A percentile compares a stretch with the other conserved stretches of the same genome.
phyloP scores from a whole-genome alignment of 2,329 filamentous ascomycete species.

The Ophiosphaerella herpotricha region DNA sequence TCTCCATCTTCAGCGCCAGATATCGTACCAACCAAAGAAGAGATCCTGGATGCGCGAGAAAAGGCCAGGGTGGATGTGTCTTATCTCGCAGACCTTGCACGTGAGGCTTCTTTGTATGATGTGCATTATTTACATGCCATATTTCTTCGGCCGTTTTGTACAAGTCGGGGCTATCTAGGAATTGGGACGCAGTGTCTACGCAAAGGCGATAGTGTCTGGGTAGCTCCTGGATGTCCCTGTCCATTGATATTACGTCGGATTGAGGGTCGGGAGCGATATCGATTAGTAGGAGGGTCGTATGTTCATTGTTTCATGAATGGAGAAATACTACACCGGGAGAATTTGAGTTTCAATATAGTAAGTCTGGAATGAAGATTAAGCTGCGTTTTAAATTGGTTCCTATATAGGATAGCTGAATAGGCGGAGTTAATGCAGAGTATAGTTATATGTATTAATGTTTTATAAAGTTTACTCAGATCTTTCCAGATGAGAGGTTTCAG shows the following conservation, averaged over 20 bases:
- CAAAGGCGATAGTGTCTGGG: slow-evolving; percentile 16
- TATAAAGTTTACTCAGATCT: too few species aligned
- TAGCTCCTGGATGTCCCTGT: slow-evolving; percentile 20
- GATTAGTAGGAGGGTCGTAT: slow-evolving; percentile 20
- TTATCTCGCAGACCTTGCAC: slow-evolving; percentile 4
- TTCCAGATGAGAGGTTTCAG: too few species aligned
- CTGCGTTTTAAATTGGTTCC: too few species aligned
- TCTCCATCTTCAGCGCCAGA: not conserved
- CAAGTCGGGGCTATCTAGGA: slow-evolving; percentile 15
- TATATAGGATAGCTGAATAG: too few species aligned
- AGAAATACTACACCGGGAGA: slow-evolving; percentile 5
- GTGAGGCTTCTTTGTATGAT: slow-evolving; percentile 14
- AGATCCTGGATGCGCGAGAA: slow-evolving; percentile 2
- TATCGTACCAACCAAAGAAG: slow-evolving; percentile 3
- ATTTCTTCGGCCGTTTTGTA: slow-evolving; percentile 14
- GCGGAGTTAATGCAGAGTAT: too few species aligned
- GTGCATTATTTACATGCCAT: slow-evolving; percentile 18
- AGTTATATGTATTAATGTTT: too few species aligned
- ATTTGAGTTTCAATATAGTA: slow-evolving; percentile 11
- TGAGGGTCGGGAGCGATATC: slow-evolving; percentile 4
- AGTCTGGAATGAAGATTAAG: slow-evolving; percentile 9
- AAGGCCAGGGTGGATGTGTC: not conserved
- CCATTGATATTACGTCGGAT: slow-evolving; percentile 17
- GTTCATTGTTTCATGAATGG: slow-evolving; percentile 26
- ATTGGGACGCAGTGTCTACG: slow-evolving; percentile 19